Evolutionary conservation across 805 yeast species (phyloP).

Genomic region (Yamadazyma sp.): DNA sequence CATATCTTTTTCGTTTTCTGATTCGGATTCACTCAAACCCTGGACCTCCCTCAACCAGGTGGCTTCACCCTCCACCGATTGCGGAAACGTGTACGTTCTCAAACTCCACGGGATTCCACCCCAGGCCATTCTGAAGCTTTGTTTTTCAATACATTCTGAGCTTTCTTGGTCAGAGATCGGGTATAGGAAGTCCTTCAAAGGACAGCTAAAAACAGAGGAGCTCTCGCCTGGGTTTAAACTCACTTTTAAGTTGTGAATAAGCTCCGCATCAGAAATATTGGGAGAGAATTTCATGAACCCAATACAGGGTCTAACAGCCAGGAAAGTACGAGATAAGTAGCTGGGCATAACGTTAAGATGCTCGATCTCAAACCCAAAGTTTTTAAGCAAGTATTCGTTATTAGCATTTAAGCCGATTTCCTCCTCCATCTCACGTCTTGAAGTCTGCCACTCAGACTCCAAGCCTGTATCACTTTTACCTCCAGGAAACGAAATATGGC

Average conservation of each 20-base stretch:
- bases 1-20: conserved; percentile 10
- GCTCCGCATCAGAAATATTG: conserved; percentile 19
- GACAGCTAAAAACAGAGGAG: conserved; percentile 67
- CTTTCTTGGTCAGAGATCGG: conserved; percentile 22
- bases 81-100: conserved; percentile 61
- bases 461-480: conserved; percentile 78
- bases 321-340: conserved; percentile 75
- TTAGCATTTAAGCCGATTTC: conserved; percentile 73
- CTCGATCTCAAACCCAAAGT: conserved; percentile 59
- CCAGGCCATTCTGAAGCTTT: conserved; percentile 52
- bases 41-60: conserved; percentile 59
- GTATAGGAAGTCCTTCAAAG: conserved; percentile 57
- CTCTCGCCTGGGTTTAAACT: conserved; percentile 76
- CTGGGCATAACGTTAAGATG: conserved; percentile 67
- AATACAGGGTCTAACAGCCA: conserved; percentile 80
- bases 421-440: conserved; percentile 82
- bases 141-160: conserved; percentile 32
- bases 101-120: conserved; percentile 70
- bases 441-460: conserved; percentile 68
- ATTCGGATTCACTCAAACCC: conserved; percentile 48
- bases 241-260: conserved; percentile 36
- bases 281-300: conserved; percentile 52
- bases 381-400: conserved; percentile 41
- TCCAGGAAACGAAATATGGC: conserved; percentile 92
- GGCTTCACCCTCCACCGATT: conserved; percentile 53